phyloP scores from a whole-genome alignment of 805 yeast genomes.

The Candida rishiriensis region DNA sequence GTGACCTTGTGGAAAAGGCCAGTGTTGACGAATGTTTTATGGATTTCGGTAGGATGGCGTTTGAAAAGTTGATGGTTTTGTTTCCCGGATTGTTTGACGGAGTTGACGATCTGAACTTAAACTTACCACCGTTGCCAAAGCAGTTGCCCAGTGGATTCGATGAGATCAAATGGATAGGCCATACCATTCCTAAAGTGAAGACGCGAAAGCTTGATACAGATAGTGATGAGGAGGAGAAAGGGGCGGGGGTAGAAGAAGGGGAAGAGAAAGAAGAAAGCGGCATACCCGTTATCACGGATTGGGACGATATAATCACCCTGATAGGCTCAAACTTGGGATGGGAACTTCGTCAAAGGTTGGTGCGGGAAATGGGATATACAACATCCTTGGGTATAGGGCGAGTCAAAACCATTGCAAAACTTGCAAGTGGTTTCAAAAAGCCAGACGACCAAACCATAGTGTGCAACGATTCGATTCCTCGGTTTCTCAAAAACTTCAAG shows the following conservation, averaged over 20 bases:
- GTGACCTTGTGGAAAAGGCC: conserved; percentile 81
- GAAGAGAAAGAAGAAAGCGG: too few species aligned
- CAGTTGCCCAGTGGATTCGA: conserved; percentile 25
- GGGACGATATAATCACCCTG: conserved; percentile 77
- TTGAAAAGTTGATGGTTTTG: conserved; percentile 34
- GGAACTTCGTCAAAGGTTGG: conserved; percentile 51
- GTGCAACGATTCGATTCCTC: conserved; percentile 39
- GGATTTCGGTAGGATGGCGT: conserved; percentile 71
- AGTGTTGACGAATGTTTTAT: conserved; percentile 92
- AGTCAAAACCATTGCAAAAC: conserved; percentile 74
- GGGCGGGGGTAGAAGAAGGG: too few species aligned
- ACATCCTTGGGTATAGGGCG: conserved; percentile 87
- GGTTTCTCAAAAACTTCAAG: conserved; percentile 57
- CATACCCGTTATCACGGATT: conserved; percentile 36
- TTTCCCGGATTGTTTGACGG: conserved; percentile 42
- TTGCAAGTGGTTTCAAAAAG: conserved; percentile 80
- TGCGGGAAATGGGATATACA: conserved; percentile 61
- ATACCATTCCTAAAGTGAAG: conserved; percentile 17
- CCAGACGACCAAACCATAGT: conserved; percentile 86
- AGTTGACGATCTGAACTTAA: conserved; percentile 10
- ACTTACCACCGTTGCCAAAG: conserved; percentile 43
- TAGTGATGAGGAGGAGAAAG: too few species aligned
- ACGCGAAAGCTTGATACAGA: conserved; percentile 1
- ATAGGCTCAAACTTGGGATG: conserved; percentile 60
- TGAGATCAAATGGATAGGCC: conserved; percentile 28